These are phyloP conservation scores for Alternaria burnsii DNA, from an alignment of 2,329 filamentous ascomycete species.

Conservation along the genomic window DNA sequence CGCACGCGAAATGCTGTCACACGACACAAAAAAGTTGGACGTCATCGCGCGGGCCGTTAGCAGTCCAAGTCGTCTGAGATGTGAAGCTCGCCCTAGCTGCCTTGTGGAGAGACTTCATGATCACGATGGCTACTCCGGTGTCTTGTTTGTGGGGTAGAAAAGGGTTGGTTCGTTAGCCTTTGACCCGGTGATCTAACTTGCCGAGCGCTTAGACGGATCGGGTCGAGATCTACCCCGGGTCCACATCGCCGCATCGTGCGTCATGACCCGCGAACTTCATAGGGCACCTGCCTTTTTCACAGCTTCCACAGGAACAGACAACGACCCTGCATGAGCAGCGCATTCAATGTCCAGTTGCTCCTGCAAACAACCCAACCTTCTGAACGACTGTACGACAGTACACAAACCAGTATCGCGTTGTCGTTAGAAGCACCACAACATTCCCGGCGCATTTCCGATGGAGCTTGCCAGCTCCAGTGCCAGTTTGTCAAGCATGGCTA, in stretches of 20 bases:
- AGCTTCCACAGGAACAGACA: background rate
- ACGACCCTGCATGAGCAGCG: background rate
- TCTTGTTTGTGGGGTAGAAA: slow-evolving; percentile 8
- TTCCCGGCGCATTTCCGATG: background rate
- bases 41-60: background rate
- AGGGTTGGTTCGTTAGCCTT: background rate
- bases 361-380: background rate
- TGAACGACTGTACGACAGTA: too few species aligned
- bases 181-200: slow-evolving; percentile 6
- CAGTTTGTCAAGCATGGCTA: background rate
- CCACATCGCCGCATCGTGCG: slow-evolving; percentile 1
- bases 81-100: background rate
- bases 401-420: too few species aligned
- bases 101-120: background rate
- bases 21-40: background rate
- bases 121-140: background rate
- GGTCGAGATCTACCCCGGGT: slow-evolving; percentile 5
- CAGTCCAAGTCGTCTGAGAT: background rate
- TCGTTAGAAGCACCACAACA: too few species aligned
- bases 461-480: background rate
- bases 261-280: background rate
- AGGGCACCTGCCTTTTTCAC: background rate
- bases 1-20: background rate
- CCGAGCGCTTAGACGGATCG: background rate
- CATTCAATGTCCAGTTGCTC: rapidly evolving